Evolutionary conservation across 2,329 filamentous ascomycete genomes (phyloP).

Genomic region (Aspergillus ochraceus): DNA sequence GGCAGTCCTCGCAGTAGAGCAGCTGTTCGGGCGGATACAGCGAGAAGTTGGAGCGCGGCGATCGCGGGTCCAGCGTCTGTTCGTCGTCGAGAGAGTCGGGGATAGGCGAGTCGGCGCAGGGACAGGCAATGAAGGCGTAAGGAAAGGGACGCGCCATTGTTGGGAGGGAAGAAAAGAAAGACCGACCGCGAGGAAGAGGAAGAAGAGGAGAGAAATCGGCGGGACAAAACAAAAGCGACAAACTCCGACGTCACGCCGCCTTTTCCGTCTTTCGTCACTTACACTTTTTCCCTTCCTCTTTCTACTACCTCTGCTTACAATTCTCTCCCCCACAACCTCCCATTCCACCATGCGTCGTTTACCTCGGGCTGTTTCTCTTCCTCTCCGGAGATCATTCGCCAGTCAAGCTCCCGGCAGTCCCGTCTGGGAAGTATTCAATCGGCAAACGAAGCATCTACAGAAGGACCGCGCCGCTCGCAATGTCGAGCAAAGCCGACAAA

Average conservation of each 20-base stretch:
- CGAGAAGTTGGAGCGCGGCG: constrained; percentile 82
- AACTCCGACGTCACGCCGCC: constrained; percentile 8
- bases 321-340: neutral
- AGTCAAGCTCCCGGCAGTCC: constrained; percentile 75
- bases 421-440: constrained; percentile 87
- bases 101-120: constrained; percentile 55
- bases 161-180: neutral
- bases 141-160: constrained; percentile 59
- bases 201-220: constrained; percentile 1
- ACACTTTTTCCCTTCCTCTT: neutral
- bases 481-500: constrained; percentile 69
- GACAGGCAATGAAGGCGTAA: constrained; percentile 65
- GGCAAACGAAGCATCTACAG: constrained; percentile 82
- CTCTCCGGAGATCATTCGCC: constrained; percentile 62
- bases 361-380: constrained; percentile 18
- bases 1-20: constrained; percentile 95
- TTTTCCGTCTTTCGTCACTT: neutral
- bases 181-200: neutral
- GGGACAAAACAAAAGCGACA: neutral
- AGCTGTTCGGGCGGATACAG: constrained; percentile 91
- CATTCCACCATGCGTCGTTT: constrained; percentile 8
- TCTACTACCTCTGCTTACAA: neutral
- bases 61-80: constrained; percentile 80
- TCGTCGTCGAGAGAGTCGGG: constrained; percentile 61
- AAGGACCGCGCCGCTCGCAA: constrained; percentile 80